Evolutionary conservation across 345 rosid genomes (phyloP).

Genomic region (Salix exigua): DNA sequence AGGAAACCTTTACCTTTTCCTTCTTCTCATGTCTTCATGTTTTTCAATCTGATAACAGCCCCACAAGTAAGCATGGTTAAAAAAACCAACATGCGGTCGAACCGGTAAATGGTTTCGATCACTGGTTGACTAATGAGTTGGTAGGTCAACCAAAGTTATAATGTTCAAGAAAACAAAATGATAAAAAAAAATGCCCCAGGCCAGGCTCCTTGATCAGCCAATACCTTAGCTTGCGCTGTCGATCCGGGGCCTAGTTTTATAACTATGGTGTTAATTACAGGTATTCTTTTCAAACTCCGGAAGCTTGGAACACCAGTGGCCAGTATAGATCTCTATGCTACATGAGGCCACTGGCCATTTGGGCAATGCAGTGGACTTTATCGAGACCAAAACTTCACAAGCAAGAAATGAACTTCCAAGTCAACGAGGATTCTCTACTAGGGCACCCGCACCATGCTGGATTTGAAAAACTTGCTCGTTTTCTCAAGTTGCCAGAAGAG

Average conservation of each 20-base stretch:
- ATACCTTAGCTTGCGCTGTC: too few relatives aligned
- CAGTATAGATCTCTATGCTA: slow-evolving; percentile 63
- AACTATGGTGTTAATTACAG: slow-evolving; percentile 27
- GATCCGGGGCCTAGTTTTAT: too few relatives aligned
- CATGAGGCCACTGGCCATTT: slow-evolving; percentile 90
- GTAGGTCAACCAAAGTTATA: too few relatives aligned
- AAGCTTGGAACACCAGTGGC: slow-evolving; percentile 66
- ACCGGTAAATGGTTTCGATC: too few relatives aligned
- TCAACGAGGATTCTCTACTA: slow-evolving; percentile 28
- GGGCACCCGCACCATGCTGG: slow-evolving; percentile 38
- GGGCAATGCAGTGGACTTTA: slow-evolving; percentile 97
- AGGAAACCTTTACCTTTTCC: slow-evolving; percentile 5
- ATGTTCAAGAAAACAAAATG: too few relatives aligned
- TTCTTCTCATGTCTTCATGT: not conserved
- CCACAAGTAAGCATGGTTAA: too few relatives aligned
- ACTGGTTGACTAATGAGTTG: too few relatives aligned
- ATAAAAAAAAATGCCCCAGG: too few relatives aligned
- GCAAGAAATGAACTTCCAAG: slow-evolving; percentile 26
- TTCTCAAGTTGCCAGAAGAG: slow-evolving; percentile 55
- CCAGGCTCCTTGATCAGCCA: too few relatives aligned
- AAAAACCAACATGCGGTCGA: too few relatives aligned
- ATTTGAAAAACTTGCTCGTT: slow-evolving; percentile 63
- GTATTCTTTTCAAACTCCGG: slow-evolving; percentile 88
- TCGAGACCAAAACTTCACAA: slow-evolving; percentile 34
- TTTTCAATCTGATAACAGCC: not conserved